phyloP scores from a whole-genome alignment of 2,329 filamentous ascomycete species.

The Stagonosporopsis tanaceti region DNA sequence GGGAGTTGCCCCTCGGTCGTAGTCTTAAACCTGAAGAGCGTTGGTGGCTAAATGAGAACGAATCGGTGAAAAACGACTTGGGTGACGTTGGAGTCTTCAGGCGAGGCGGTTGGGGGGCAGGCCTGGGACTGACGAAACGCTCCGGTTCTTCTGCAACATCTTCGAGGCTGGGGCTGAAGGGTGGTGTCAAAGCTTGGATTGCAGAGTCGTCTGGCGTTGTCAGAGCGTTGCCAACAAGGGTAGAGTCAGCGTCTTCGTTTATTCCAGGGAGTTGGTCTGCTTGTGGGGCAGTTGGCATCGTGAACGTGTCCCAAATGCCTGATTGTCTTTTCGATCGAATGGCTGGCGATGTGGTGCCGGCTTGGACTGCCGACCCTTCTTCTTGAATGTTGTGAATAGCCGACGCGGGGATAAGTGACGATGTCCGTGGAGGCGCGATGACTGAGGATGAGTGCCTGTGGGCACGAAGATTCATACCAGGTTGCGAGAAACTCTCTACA shows the following conservation, averaged over 20 bases:
- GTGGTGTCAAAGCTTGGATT: slow-evolving; percentile 49
- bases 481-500: slow-evolving; percentile 65
- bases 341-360: slow-evolving; percentile 2
- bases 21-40: slow-evolving; percentile 31
- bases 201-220: slow-evolving; percentile 54
- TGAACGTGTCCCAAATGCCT: slow-evolving; percentile 44
- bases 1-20: slow-evolving; percentile 33
- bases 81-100: slow-evolving; percentile 35
- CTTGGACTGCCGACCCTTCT: slow-evolving; percentile 11
- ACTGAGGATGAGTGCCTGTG: slow-evolving; percentile 50
- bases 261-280: slow-evolving; percentile 36
- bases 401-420: slow-evolving; percentile 41
- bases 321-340: slow-evolving; percentile 40
- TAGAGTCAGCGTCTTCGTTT: slow-evolving; percentile 37
- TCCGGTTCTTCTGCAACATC: slow-evolving; percentile 50
- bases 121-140: slow-evolving; percentile 43
- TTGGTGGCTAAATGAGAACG: slow-evolving; percentile 37
- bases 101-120: slow-evolving; percentile 42
- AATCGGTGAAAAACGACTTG: slow-evolving; percentile 38
- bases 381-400: slow-evolving; percentile 34
- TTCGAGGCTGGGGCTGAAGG: slow-evolving; percentile 50
- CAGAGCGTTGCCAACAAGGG: slow-evolving; percentile 50
- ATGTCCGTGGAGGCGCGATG: slow-evolving; percentile 51
- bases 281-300: slow-evolving; percentile 28
- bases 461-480: slow-evolving; percentile 53